phyloP scores from a whole-genome alignment of 208 protist genomes.

The Naegleria fowleri region DNA sequence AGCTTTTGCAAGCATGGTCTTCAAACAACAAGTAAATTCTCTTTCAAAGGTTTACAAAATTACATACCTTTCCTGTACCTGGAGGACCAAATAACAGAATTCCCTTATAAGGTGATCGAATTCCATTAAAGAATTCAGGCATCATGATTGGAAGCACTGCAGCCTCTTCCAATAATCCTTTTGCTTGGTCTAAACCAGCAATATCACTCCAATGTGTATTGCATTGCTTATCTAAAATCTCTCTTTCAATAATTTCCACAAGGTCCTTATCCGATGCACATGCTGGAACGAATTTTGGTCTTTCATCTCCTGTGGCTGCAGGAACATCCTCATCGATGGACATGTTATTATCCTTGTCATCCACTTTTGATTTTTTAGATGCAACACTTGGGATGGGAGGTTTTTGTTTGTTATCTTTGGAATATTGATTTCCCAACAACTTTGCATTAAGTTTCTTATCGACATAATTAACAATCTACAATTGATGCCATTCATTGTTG shows the following conservation, averaged over 20 bases:
- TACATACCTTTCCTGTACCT: conserved; percentile 82
- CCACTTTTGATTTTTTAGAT: not conserved
- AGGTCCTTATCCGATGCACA: not conserved
- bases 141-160: conserved; percentile 80
- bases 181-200: conserved; percentile 76
- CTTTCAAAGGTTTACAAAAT: not conserved
- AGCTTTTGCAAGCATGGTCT: conserved; percentile 91
- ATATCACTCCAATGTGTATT: conserved; percentile 75
- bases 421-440: conserved; percentile 39
- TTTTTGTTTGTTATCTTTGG: not conserved
- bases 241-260: conserved; percentile 40
- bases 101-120: conserved; percentile 88
- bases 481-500: conserved; percentile 24
- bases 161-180: conserved; percentile 81
- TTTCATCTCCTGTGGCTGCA: not conserved
- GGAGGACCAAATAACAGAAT: conserved; percentile 91
- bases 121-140: conserved; percentile 76
- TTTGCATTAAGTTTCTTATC: conserved; percentile 49
- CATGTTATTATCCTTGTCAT: not conserved
- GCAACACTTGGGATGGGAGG: conserved; percentile 53
- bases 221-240: conserved; percentile 46
- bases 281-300: not conserved
- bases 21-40: not conserved
- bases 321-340: not conserved
- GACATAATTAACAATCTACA: not conserved